Percentiles rank a stretch among this genome's conserved stretches.
These are phyloP conservation scores for Solanum hybrid DNA, from an alignment of 305 asterid species.

Conservation along the genomic window DNA sequence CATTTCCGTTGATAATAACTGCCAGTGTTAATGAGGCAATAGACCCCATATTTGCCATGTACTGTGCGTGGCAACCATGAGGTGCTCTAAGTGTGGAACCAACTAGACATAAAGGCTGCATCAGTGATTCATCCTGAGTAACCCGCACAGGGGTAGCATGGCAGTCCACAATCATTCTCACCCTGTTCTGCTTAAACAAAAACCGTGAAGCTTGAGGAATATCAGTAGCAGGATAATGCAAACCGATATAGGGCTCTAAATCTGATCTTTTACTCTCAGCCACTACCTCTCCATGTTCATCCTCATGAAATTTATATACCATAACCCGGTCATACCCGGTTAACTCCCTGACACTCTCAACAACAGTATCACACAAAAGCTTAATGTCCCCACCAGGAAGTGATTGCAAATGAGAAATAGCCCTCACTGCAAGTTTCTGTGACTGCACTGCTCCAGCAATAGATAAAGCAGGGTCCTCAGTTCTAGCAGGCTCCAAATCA, in stretches of 20 bases:
- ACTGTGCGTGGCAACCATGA: conserved; percentile 85
- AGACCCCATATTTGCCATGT: conserved; percentile 95
- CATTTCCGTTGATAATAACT: conserved; percentile 66
- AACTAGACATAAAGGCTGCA: conserved; percentile 80
- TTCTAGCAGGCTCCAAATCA: conserved; percentile 86
- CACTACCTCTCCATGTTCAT: conserved; percentile 92
- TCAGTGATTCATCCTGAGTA: conserved; percentile 58
- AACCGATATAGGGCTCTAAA: conserved; percentile 77
- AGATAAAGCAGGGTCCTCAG: conserved; percentile 81
- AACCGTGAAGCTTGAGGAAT: conserved; percentile 95
- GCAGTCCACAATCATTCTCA: conserved; percentile 87
- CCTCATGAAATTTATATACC: conserved; percentile 92
- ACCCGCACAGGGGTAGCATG: conserved; percentile 51
- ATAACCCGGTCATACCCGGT: conserved; percentile 88
- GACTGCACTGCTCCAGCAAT: conserved; percentile 94
- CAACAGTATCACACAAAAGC: conserved; percentile 76
- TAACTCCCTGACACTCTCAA: conserved; percentile 75
- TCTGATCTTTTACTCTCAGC: conserved; percentile 77
- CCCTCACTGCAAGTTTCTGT: conserved; percentile 83
- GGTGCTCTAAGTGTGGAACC: conserved; percentile 92
- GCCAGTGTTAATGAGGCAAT: conserved; percentile 73
- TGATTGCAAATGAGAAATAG: conserved; percentile 80
- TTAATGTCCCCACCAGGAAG: conserved; percentile 85
- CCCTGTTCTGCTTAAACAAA: conserved; percentile 83
- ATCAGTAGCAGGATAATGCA: conserved; percentile 89